Base-by-base conservation (phyloP, 176 grass and related monocot species). In the Eragrostis curvula region DNA sequence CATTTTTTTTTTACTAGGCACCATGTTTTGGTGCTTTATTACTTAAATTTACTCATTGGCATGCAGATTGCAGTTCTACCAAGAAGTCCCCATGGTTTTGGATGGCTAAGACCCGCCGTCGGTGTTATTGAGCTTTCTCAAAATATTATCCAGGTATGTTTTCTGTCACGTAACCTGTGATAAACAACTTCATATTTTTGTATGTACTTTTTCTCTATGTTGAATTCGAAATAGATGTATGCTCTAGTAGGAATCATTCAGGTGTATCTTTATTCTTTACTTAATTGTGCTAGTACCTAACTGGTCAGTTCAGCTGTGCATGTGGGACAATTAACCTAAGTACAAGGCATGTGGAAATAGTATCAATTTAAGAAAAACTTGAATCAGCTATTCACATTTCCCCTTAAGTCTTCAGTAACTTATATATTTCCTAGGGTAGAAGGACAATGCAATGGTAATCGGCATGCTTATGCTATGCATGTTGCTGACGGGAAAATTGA, bases 51-150 rank as follows among this genome's bases (percentile, higher is more conserved):
- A 44, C 48, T 52, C 3, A 23, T 47, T 86, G 60, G 25, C 23
- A 59, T 87, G 68, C 87, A 99, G 96, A 99, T 99, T 86, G 93
- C 96, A 85, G 79, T 99, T 78, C 63, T 96, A 59, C 93, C 96
- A 80, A 92, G 87, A 75, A 91, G 85, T 27, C 76, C 89, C 20
- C 85, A 91, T 77, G 91, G 87, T 49, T 87, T 93, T 92, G 96
- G 96, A 84, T 99, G 96, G 96, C 90, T 99, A 9, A 93, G 96
- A 52, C 96, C 96, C 50, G 91, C 96, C 75, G 87, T 91, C 59
- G 93, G 96, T 20, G 93, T 96, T 73, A 88, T 99, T 75, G 96
- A 99, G 65, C 96, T 99, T 93, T 99, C 96, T 66, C 93, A 99
- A 86, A 90, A 91, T 72, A 99, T 99, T 41, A 93, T 99, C 41